Evolutionary conservation across 805 yeast species (phyloP), one percentile per base, ranked within the genome.

Genomic region (Saccharomycopsis lassenensis): DNA sequence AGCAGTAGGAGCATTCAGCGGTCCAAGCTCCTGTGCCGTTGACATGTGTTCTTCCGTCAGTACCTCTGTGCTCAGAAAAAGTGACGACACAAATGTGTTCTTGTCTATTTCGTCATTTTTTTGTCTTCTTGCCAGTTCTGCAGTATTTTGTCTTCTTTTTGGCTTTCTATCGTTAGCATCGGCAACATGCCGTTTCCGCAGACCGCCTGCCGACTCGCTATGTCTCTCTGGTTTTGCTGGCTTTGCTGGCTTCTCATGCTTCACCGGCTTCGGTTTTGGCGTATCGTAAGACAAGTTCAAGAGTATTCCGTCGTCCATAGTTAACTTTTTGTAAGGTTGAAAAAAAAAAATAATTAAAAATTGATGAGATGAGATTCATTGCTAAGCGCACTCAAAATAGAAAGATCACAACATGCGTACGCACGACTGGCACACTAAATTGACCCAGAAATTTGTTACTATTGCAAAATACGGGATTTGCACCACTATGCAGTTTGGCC

Each of bases 1-100:
- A 12, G 62, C 66, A 5, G 49, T 34, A 20, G 96, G 95, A 0
- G 96, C 96, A 59, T 91, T 91, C 0, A 96, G 84, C 1, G 94
- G 82, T 3, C 54, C 66, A 1, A 43, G 37, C 37, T 45, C 7
- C 53, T 46, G 8, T 3, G 35, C 11, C 7, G 31, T 21, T 24
- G 21, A n/a, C 11, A n/a, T 18, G 4, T 29, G 10, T 24, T 15
- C 15, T 25, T 18, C 54, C 54, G 7, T 55, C 49, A 23, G 70
- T 30, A 68, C 77, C 5, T 78, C 73, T 44, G 77, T 74, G 2
- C 80, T 71, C 0, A 87, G 70, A 63, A 89, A 89, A 35, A 89
- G 60, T 1, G 96, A 89, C 0, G 96, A 83, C 2, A 89, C 85
- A 48, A 77, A 75, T 6, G 89, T 74, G 45, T 70, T 68, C 44